Base-by-base conservation (phyloP, 2,329 filamentous ascomycete genomes). In the Tolypocladium paradoxum region DNA sequence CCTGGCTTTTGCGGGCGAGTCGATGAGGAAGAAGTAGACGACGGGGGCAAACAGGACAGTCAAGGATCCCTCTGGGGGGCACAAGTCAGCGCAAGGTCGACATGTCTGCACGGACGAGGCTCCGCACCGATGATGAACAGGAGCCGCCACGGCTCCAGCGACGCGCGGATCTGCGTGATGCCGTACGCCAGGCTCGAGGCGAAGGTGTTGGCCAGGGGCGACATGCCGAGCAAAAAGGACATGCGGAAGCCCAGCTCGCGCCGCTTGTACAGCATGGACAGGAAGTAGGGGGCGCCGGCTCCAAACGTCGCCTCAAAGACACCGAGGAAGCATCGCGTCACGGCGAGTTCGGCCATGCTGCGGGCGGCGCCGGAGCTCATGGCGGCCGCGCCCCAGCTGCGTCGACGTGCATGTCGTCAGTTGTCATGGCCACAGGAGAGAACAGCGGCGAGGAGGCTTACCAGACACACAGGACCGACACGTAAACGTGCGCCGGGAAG, bases 191-290 rank as follows among this genome's bases (percentile, higher is more conserved):
- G 56, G 4, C 67, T 61, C 8, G 61, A 61, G 6, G 66, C 66
- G 53, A 68, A 69, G 22, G 63, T 65, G 33, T 62, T 66, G 9
- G 67, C 67, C 6, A 69, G 55, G 1, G 67, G 64, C 18, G 65
- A 61, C 37, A 61, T 62, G 0, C 59, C 61, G 8, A 65, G 56
- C 6, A 68, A 56, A 1, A 68, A 22, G 6, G 61, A 58, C 22
- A 62, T 58, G 34, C 66, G 61, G 8, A 65, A 53, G 1, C 65
- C 67, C 0, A 69, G 48, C 51, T 69, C 67, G 7, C 58, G 59
- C 7, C 66, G 59, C 37, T 63, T 61, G 50, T 69, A 69, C 53
- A 69, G 68, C 38, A 68, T 56, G 1, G 66, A 67, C 6, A 68
- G 58, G 31, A 63, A 62, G 47, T 64, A 68, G 2, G 65, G 60